Evolutionary conservation across 495 filamentous ascomycete species (phyloP).

Genomic region (Penicillium bovifimosum): DNA sequence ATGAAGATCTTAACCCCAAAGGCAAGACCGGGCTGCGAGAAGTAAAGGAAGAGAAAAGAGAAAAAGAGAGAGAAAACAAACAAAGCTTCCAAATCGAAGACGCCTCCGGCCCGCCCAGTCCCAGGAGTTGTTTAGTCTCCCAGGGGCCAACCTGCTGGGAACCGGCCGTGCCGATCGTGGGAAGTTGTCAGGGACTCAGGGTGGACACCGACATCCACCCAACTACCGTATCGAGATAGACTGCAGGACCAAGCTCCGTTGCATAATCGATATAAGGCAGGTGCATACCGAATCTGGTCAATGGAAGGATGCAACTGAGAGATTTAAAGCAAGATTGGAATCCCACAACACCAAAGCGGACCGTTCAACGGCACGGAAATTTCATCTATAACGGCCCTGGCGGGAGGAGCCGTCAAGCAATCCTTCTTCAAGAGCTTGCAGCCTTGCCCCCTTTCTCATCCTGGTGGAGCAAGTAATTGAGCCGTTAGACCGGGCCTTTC

Average conservation of each 20-base stretch:
- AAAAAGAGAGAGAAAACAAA: no score
- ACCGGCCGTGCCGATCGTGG: not conserved
- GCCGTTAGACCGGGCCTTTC: constrained; percentile 3
- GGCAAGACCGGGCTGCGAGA: not conserved
- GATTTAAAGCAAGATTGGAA: not conserved
- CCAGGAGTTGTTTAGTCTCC: not conserved
- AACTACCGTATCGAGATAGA: no score
- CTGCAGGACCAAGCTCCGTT: not conserved
- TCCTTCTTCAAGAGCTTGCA: not conserved
- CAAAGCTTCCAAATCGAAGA: not conserved
- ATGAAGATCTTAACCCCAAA: not conserved
- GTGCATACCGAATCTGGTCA: not conserved
- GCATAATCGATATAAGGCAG: not conserved
- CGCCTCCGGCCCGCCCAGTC: not conserved
- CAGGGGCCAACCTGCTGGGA: not conserved
- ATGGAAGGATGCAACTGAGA: not conserved
- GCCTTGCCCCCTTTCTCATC: not conserved
- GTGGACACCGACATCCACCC: not conserved
- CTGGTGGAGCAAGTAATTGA: not conserved
- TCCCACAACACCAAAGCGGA: constrained; percentile 15
- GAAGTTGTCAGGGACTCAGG: not conserved
- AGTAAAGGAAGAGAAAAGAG: no score
- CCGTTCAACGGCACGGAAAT: constrained; percentile 5
- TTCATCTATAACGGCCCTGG: constrained; percentile 16
- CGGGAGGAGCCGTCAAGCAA: constrained; percentile 18